A percentile compares a stretch with the other conserved stretches of the same genome.
Evolutionary conservation across 2,329 filamentous ascomycete species (phyloP).

Genomic region (Aspergillus latus): DNA sequence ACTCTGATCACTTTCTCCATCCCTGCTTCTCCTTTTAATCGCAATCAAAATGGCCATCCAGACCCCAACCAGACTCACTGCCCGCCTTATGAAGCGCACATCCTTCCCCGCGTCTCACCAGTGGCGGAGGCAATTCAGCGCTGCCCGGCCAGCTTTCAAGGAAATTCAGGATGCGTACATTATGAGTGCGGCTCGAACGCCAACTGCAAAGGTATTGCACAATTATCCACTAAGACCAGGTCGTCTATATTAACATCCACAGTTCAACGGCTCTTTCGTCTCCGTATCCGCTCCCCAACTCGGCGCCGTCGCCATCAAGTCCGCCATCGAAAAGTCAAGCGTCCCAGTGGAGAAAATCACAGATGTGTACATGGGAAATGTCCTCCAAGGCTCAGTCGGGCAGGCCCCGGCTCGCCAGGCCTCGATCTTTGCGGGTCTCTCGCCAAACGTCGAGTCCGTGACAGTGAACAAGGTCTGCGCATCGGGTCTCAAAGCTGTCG

Average conservation of each 20-base stretch:
- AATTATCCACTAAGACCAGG: background rate
- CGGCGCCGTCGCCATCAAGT: slow-evolving; percentile 86
- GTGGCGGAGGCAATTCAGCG: slow-evolving; percentile 54
- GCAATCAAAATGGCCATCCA: slow-evolving; percentile 7
- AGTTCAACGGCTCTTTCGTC: slow-evolving; percentile 94
- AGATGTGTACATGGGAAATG: slow-evolving; percentile 98
- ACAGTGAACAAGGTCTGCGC: slow-evolving; percentile 99
- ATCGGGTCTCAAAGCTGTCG: slow-evolving; percentile 89
- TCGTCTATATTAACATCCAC: slow-evolving; percentile 1
- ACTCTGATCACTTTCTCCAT: background rate
- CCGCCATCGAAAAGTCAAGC: slow-evolving; percentile 80
- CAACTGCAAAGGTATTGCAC: slow-evolving; percentile 72
- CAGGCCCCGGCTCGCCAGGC: slow-evolving; percentile 93
- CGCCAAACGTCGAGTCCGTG: slow-evolving; percentile 76
- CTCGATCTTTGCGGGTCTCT: slow-evolving; percentile 79
- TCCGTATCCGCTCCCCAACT: slow-evolving; percentile 83
- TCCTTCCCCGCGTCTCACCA: slow-evolving; percentile 47
- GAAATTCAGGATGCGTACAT: slow-evolving; percentile 93
- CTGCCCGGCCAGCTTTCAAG: slow-evolving; percentile 50
- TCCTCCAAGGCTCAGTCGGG: slow-evolving; percentile 77
- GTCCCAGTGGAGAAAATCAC: slow-evolving; percentile 78
- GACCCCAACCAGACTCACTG: slow-evolving; percentile 9
- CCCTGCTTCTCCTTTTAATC: background rate
- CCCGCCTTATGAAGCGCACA: slow-evolving; percentile 30
- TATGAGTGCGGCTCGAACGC: slow-evolving; percentile 82